Evolutionary conservation across 257 asterid species (phyloP).

Genomic region (Gynochthodes officinalis): DNA sequence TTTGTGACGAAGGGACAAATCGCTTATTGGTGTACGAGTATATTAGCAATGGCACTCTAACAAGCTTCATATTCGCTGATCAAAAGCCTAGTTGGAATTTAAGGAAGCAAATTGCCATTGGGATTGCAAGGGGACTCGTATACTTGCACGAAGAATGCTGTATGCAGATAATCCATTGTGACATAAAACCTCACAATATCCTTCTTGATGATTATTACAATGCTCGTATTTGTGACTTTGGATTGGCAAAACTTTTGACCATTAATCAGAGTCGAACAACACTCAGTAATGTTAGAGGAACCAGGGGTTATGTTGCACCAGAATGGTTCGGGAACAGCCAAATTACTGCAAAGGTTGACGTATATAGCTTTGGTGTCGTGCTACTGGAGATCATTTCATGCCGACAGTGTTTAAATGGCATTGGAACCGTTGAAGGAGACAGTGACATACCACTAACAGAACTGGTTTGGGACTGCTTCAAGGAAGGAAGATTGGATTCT

Average conservation of each 20-base stretch:
- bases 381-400: conserved; percentile 43
- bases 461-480: conserved; percentile 52
- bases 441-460: conserved; percentile 27
- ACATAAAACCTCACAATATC: too few species aligned
- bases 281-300: conserved; percentile 29
- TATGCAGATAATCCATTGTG: conserved; percentile 33
- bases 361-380: conserved; percentile 37
- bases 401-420: conserved; percentile 20
- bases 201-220: conserved; percentile 13
- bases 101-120: too few species aligned
- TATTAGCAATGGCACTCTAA: conserved; percentile 15
- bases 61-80: too few species aligned
- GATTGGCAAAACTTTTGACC: too few species aligned
- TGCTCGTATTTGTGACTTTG: conserved; percentile 36
- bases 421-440: conserved; percentile 28
- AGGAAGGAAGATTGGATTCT: conserved; percentile 22
- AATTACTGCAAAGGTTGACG: conserved; percentile 31
- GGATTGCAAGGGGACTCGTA: conserved; percentile 29
- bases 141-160: conserved; percentile 37
- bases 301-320: conserved; percentile 41
- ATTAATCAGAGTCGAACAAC: conserved; percentile 29
- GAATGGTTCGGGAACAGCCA: conserved; percentile 38
- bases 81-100: too few species aligned
- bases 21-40: conserved; percentile 17
- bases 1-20: conserved; percentile 6